phyloP scores from a whole-genome alignment of 805 yeast species.

The Zygosaccharomyces lentus region DNA sequence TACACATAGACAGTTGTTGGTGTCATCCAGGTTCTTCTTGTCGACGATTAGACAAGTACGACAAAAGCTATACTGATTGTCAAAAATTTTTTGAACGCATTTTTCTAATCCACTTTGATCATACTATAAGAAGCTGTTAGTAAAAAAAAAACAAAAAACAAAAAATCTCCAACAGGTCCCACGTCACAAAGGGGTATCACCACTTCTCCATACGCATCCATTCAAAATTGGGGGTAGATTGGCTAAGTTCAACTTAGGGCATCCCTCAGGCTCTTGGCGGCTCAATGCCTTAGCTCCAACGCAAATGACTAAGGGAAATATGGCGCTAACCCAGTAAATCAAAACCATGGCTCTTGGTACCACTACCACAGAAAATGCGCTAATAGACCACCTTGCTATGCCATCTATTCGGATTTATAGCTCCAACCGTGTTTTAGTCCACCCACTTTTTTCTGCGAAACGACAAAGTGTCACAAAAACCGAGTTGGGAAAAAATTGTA shows the following conservation, averaged over 20 bases:
- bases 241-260: slow-evolving; percentile 4
- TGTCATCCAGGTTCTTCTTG: slow-evolving; percentile 9
- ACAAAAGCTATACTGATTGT: slow-evolving; percentile 15
- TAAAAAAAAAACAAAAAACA: neutral
- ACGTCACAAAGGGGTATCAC: neutral
- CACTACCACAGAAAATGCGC: neutral
- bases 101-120: slow-evolving; percentile 4
- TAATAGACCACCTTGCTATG: neutral
- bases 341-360: neutral
- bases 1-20: slow-evolving; percentile 22
- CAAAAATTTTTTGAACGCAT: slow-evolving; percentile 14
- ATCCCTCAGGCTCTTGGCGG: neutral
- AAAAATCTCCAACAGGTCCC: neutral
- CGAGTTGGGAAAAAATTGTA: neutral
- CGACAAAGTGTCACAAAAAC: neutral
- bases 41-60: slow-evolving; percentile 15
- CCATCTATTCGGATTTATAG: neutral
- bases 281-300: neutral
- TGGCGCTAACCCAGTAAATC: slow-evolving; percentile 2
- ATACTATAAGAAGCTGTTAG: neutral
- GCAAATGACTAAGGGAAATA: neutral
- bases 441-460: neutral
- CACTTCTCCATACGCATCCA: slow-evolving; percentile 6
- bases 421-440: neutral
- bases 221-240: slow-evolving; percentile 2